These are phyloP conservation scores for Leishmania turanica DNA, from an alignment of 208 protist genomes.

Conservation along the genomic window DNA sequence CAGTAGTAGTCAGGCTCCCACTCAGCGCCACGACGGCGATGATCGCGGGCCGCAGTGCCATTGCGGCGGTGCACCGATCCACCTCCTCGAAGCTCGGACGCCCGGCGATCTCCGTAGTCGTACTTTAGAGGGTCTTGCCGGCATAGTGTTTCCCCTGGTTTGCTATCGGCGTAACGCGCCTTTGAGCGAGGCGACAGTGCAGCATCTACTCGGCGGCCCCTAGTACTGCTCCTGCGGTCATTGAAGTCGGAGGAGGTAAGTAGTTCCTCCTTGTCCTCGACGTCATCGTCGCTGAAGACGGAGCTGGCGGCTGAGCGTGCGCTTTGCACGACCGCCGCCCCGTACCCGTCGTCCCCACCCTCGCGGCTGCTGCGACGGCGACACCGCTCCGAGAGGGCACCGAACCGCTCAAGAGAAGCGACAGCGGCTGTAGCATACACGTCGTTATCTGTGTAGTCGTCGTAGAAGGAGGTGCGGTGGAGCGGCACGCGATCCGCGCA, in stretches of 20 bases:
- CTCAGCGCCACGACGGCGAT: not conserved
- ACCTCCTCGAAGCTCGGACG: not conserved
- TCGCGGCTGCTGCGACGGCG: not conserved
- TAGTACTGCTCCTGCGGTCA: not conserved
- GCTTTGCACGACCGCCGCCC: not conserved
- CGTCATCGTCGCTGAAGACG: not conserved
- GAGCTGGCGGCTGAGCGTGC: not conserved
- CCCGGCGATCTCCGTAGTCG: not conserved
- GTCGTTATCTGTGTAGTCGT: not conserved
- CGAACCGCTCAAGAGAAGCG: not conserved
- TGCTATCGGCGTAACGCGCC: not conserved
- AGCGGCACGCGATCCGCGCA: not conserved
- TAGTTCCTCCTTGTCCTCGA: not conserved
- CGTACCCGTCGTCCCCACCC: not conserved
- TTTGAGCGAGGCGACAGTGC: not conserved
- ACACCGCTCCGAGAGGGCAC: not conserved
- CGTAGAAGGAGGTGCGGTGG: not conserved
- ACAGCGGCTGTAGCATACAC: not conserved
- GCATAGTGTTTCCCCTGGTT: not conserved
- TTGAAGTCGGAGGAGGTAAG: not conserved
- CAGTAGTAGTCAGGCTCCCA: constrained; percentile 17
- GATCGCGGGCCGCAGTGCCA: not conserved
- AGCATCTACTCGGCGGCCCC: not conserved
- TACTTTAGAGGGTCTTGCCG: not conserved
- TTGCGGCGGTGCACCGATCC: not conserved